Base-by-base conservation (phyloP, 2,329 filamentous ascomycete genomes). In the Epichloe uncinata region DNA sequence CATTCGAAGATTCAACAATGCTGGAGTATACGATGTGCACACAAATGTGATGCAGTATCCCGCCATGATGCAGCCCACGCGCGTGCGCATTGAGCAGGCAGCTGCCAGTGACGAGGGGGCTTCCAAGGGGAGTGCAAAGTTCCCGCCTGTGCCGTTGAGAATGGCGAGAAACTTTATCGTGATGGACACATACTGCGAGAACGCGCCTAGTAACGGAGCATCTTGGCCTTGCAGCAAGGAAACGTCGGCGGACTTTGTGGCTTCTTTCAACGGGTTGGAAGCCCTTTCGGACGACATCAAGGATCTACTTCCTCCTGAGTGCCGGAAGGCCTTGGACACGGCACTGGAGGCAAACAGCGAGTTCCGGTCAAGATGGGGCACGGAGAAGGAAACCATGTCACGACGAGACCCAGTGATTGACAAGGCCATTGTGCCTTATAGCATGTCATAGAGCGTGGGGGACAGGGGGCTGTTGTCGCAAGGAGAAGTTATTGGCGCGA, bases 31-130 rank as follows among this genome's bases (percentile, higher is more conserved):
- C 67, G 90, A 98, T 60, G 82, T 91, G 26, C 90, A 97, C 69
- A 97, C 93, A 49, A 98, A 98, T 65, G 69, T 78, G 52, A 85
- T 96, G 77, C 87, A 93, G 62, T 94, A 85, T 62, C 91, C 93
- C 0, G 79, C 80, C 54, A 85, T 77, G 60, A 95, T 89, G 78
- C 93, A 98, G 65, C 88, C 93, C 3, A 93, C 88, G 2, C 86
- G 88, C 58, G 88, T 82, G 9, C 82, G 84, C 52, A 89, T 90
- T 72, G 87, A 93, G 67, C 80, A 84, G 53, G 73, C 94, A 2
- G 15, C 43, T 65, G 75, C 2, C 69, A 73, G 9, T 2, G 61
- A 69, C 16, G 61, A 66, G 6, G 33, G 12, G 6, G 26, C 16
- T 15, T 42, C 40, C 8, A 62, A 66, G 40, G 56, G 61, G 38